Evolutionary conservation across 208 protist genomes (phyloP), one percentile per base, ranked within the genome.

Genomic region (Strigomonas galati): DNA sequence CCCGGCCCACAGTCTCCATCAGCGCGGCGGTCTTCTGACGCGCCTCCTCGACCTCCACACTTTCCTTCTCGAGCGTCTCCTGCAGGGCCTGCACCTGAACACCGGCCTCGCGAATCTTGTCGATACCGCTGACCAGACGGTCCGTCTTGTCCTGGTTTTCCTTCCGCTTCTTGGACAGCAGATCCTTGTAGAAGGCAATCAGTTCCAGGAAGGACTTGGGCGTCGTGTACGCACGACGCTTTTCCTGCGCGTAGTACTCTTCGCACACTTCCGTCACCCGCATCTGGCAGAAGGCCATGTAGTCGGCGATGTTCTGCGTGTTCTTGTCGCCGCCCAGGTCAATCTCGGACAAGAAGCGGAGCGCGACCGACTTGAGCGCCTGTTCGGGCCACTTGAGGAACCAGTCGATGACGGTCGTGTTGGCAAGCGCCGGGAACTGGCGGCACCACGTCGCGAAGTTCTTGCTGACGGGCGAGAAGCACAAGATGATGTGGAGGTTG

Each of bases 151-250:
- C 87, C n/a, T 72, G 79, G 37, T 98, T 86, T 53, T 97, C 84
- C 56, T 79, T 73, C 17, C 96, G 84, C 81, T 98, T 98, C 67
- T 96, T 91, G 7, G 73, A 66, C 48, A 99, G 84, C 62, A 99
- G 82, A 28, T 84, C 77, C 76, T 98, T 98, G 87, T 99, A 99
- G 56, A 99, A 95, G 31, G 89, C 88, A 75, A 99, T 99, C 6
- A 99, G 89, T 84, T 99, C 98, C 23, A 99, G 82, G 86, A 99
- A 99, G 3, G 89, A 97, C 83, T 99, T 99, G 52, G 98, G 98
- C 31, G 98, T 99, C n/a, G 97, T 99, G 81, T 99, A 99, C 57
- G 97, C 98, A 72, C 98, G 93, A 52, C 98, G 87, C 72, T 97
- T 96, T 74, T 99, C 97, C 54, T 95, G 76, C 28, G 84, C 62